Evolutionary conservation across 805 yeast species (phyloP), one percentile per base, ranked within the genome.

Genomic region (Metschnikowia koreensis): DNA sequence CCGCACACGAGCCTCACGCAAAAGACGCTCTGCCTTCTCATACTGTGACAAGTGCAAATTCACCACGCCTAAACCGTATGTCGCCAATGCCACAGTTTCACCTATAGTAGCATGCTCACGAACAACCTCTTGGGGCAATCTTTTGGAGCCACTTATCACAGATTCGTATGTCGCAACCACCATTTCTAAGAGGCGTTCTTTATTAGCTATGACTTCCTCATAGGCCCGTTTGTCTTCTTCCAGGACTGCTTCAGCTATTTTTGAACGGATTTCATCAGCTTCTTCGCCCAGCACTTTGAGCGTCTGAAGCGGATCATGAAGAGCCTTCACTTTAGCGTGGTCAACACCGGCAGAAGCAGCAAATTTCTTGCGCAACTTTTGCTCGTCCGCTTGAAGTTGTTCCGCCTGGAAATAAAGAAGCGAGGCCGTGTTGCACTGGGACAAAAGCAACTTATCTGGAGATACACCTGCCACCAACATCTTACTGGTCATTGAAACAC

Each of bases 11-110:
- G 96, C 83, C 63, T 87, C 91, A 7, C 84, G 72, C 44, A 92
- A 71, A 28, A 80, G 70, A 40, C 82, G 73, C 56, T 80, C 82
- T 0, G 96, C 91, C 49, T 76, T 69, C 1, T 74, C 77, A 50
- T 80, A 73, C 10, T 83, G 70, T 0, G 84, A 80, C 43, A 74
- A 63, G 59, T 88, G 89, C n/a, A 86, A 68, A 41, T 81, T 77
- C 10, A 89, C 77, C 6, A 91, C 96, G 1, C 97, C 98, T 39
- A 89, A 73, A 0, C 97, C 96, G 63, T 87, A 92, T 0, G 90
- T 82, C 0, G 96, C 83, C 64, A 92, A 74, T 0, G 96, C 94
- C 40, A 87, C 82, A 1, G 87, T 82, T 56, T 87, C 89, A 33
- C 81, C 77, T 11, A 86, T 68, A 38, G 47, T 58, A 52, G 28